Base-by-base conservation (phyloP, 305 asterid species). In the Rubia tinctorum region DNA sequence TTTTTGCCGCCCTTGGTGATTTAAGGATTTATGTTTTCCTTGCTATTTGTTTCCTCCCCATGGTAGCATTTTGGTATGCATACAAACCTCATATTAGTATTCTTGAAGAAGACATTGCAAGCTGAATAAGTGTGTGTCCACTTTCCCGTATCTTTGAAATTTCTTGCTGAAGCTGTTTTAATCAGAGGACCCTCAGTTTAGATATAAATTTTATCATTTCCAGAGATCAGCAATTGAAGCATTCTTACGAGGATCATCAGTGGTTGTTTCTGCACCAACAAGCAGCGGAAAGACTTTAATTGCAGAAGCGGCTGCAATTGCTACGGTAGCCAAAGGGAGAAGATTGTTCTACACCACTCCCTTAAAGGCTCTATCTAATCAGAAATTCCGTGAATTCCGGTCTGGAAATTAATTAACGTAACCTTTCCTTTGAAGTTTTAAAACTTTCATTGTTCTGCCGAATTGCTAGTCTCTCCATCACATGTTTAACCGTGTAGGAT, bases 251-350 rank as follows among this genome's bases (percentile, higher is more conserved):
- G 99, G 98, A 51, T 95, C 97, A 23, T 95, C 99, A 30, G 97
- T 92, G 42, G 99, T 95, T 69, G 98, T 95, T 62, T 95, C 98
- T 80, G 99, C 99, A 72, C 99, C 99, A 22, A 95, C 99, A 4
- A 95, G 99, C 80, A 92, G 98, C 75, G 99, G 99, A n/a, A 95
- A 95, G 85, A 95, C 99, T 66, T 89, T 95, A 89, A 92, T 95
- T 75, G 99, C 99, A 23, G 99, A 95, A 85, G 90, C 96, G 81
- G 98, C 99, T 34, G 99, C 97, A 10, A 94, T 95, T 77, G 96
- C 99, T 47, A 92, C 98, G 9, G 87, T 88, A 11, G 90, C 98
- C 40, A 87, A 89, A 75, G 96, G 98, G 78, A 88, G 84, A 88
- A 87, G 94, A 88, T 81, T 95, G 79, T 95, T 95, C 82, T 92